A percentile compares a stretch with the other conserved stretches of the same genome.
Evolutionary conservation across 352 stramenopile genomes (phyloP).

Genomic region (Globisporangium cystogenes): DNA sequence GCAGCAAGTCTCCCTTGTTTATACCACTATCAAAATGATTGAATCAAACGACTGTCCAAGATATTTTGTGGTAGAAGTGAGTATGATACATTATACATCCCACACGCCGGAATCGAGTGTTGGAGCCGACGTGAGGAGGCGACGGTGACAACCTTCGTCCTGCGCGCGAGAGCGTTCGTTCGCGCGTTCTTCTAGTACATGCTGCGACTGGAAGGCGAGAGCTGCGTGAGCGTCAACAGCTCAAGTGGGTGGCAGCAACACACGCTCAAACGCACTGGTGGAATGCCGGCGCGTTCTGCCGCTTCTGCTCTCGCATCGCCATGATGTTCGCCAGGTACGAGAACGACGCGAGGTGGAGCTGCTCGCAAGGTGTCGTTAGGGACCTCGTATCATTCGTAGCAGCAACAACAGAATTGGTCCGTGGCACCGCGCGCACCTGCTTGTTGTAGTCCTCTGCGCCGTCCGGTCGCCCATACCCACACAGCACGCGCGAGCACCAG

Average conservation of each 20-base stretch:
- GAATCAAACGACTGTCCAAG: slow-evolving; percentile 2
- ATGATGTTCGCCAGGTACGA: slow-evolving; percentile 50
- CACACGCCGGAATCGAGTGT: neutral
- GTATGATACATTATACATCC: neutral
- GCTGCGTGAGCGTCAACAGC: slow-evolving; percentile 1
- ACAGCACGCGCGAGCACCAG: slow-evolving; percentile 1
- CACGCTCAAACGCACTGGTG: slow-evolving; percentile 10
- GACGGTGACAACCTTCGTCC: neutral
- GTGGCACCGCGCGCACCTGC: no score
- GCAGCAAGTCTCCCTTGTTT: no score
- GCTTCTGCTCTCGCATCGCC: slow-evolving; percentile 37
- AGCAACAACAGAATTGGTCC: neutral
- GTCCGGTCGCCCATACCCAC: neutral
- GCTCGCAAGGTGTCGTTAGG: neutral
- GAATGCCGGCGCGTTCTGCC: slow-evolving; percentile 16
- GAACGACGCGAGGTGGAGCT: slow-evolving; percentile 47
- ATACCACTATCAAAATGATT: no score
- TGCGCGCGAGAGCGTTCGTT: no score
- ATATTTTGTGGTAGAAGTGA: neutral
- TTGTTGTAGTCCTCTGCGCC: slow-evolving; percentile 39
- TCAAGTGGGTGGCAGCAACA: neutral
- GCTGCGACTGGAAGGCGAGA: slow-evolving; percentile 21
- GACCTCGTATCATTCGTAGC: neutral
- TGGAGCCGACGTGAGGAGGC: no score
- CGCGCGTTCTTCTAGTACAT: slow-evolving; percentile 39